Base-by-base conservation (phyloP, 2,329 filamentous ascomycete genomes). In the Alternaria gansuensis region DNA sequence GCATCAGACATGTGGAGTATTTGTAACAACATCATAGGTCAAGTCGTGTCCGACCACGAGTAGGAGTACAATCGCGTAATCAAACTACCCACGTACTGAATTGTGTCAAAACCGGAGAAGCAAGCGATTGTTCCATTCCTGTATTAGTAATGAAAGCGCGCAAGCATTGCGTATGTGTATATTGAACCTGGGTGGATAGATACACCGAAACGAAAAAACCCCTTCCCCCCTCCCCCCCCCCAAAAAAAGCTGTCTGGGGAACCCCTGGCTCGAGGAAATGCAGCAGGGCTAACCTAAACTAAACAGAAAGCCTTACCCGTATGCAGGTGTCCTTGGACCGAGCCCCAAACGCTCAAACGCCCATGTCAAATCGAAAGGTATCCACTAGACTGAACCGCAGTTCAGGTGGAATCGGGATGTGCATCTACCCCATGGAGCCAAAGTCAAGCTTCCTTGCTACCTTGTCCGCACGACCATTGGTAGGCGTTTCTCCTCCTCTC, bases 391-490 rank as follows among this genome's bases (percentile, higher is more conserved):
- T 21, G 31, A 36, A 37, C 51, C 36, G 28, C 33, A n/a, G 21
- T 34, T 40, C 44, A 29, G 44, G 44, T 34, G 44, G 36, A 33
- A 21, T 24, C 44, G 44, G 44, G 23, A 48, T 34, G 44, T 9
- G 9, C 11, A 45, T 31, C 57, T 56, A 59, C 50, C 58, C 59
- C 70, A 71, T 68, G 3, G 53, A 59, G 2, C 67, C 66, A 60
- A 76, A 76, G 49, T 76, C 71, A 62, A 97, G 80, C 79, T 91
- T 93, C 59, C 92, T 85, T 37, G 93, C 92, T 14, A 96, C 90
- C 77, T 92, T 93, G 64, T 88, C 87, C 4, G 84, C 87, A 28
- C 89, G 82, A 26, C 81, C 74, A 26, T 89, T 87, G 7, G 50
- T 61, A 8, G 68, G 68, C 34, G 92, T 75, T 48, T 91, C 82